phyloP scores from a whole-genome alignment of 2,329 filamentous ascomycete species.

The Phaeosphaeriaceae sp. region DNA sequence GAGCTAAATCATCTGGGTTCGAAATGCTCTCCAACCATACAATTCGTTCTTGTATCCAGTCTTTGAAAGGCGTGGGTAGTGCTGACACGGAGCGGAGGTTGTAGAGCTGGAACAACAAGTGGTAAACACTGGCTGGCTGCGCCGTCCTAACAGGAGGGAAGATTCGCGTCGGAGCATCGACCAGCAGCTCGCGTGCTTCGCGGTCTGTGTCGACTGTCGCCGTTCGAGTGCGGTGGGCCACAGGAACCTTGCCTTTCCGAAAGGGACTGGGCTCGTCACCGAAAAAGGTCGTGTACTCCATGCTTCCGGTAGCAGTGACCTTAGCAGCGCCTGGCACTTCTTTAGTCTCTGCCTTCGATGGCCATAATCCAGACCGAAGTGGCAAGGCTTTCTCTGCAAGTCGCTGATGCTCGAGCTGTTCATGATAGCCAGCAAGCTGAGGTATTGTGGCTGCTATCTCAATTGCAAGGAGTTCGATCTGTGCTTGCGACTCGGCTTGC shows the following conservation, averaged over 20 bases:
- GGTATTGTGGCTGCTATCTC: slow-evolving; percentile 37
- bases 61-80: slow-evolving; percentile 17
- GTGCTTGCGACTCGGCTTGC: slow-evolving; percentile 12
- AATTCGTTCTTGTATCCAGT: slow-evolving; percentile 25
- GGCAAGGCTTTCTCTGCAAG: not conserved
- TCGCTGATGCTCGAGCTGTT: slow-evolving; percentile 7
- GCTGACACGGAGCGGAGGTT: slow-evolving; percentile 13
- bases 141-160: not conserved
- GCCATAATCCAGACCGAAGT: not conserved
- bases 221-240: not conserved
- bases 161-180: not conserved
- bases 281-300: not conserved
- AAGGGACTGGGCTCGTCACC: not conserved
- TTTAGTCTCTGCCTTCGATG: not conserved
- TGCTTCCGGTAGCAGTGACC: not conserved
- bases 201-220: not conserved
- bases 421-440: slow-evolving; percentile 26
- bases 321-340: not conserved
- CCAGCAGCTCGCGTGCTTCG: not conserved
- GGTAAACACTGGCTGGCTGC: slow-evolving; percentile 19
- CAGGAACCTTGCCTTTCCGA: not conserved
- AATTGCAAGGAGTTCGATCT: slow-evolving; percentile 16
- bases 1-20: slow-evolving; percentile 16
- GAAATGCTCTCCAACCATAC: slow-evolving; percentile 20
- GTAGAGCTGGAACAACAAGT: slow-evolving; percentile 30